Conservation (phyloP, 2,329 filamentous ascomycete species). For the Hypoxylon sp. region DNA sequence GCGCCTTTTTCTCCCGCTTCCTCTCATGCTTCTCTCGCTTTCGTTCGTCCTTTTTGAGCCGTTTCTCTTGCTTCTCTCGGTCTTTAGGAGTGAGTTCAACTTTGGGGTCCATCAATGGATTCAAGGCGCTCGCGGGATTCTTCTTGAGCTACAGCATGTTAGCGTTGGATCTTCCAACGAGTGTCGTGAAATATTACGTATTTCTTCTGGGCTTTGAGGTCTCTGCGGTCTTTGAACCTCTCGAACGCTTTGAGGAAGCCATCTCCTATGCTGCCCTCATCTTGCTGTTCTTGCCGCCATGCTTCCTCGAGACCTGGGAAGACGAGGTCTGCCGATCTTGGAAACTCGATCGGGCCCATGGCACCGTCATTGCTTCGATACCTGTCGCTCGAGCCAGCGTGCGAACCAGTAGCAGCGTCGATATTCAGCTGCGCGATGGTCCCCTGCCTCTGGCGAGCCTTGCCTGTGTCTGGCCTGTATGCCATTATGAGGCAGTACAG, state of each 20-base stretch:
- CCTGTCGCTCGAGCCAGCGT: neutral
- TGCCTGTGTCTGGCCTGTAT: constrained; percentile 22
- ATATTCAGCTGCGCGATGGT: neutral
- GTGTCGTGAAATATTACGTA: constrained; percentile 14
- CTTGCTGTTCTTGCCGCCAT: neutral
- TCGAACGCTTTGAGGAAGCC: constrained; percentile 16
- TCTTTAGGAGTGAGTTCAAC: constrained; percentile 31
- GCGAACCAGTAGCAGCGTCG: constrained; percentile 14
- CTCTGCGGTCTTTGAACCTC: constrained; percentile 13
- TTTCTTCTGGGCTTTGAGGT: constrained; percentile 27
- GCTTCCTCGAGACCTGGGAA: constrained; percentile 25
- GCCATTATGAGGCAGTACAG: constrained; percentile 39
- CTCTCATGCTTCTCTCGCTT: constrained; percentile 25
- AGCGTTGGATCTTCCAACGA: neutral
- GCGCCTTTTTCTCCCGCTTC: constrained; percentile 25
- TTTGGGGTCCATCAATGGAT: constrained; percentile 26
- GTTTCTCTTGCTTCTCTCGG: constrained; percentile 23
- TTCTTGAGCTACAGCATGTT: constrained; percentile 18
- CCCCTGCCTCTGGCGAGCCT: constrained; percentile 3
- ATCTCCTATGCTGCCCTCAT: constrained; percentile 6
- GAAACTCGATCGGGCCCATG: constrained; percentile 31
- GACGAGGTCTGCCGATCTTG: constrained; percentile 30
- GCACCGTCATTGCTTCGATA: constrained; percentile 30
- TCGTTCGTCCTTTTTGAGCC: constrained; percentile 23
- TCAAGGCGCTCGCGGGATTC: constrained; percentile 26